A percentile compares a stretch with the other conserved stretches of the same genome.
These are phyloP conservation scores for Arabidopsis lyrata DNA, from an alignment of 441 rosid genomes.

Conservation along the genomic window DNA sequence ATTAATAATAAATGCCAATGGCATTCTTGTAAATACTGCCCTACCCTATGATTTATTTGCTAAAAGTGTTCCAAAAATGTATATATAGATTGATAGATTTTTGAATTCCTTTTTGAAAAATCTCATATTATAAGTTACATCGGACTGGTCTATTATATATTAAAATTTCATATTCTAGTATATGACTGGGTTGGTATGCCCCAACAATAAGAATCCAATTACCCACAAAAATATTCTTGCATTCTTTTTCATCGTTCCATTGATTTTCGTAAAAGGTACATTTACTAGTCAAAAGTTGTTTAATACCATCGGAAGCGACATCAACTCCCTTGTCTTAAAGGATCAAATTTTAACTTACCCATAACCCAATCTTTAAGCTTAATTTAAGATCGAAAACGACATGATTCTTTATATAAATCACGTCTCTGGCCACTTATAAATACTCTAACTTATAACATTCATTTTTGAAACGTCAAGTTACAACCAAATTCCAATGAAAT, in stretches of 20 bases:
- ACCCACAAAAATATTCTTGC: neutral
- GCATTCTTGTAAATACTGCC: no score
- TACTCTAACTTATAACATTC: neutral
- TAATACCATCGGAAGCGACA: constrained; percentile 24
- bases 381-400: constrained; percentile 28
- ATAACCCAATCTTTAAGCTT: constrained; percentile 44
- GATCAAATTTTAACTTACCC: constrained; percentile 30
- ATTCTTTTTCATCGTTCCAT: neutral
- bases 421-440: constrained; percentile 20
- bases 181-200: neutral
- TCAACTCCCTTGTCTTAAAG: constrained; percentile 31
- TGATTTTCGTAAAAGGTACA: constrained; percentile 38
- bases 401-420: neutral
- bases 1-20: no score
- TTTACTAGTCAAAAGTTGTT: constrained; percentile 18
- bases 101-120: no score
- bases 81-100: no score
- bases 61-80: no score
- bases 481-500: constrained; percentile 34
- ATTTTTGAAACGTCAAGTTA: constrained; percentile 11
- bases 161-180: neutral
- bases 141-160: no score
- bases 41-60: no score
- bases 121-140: no score
- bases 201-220: neutral